Conservation (phyloP, 2,329 filamentous ascomycete species). For the Meredithiella fracta region DNA sequence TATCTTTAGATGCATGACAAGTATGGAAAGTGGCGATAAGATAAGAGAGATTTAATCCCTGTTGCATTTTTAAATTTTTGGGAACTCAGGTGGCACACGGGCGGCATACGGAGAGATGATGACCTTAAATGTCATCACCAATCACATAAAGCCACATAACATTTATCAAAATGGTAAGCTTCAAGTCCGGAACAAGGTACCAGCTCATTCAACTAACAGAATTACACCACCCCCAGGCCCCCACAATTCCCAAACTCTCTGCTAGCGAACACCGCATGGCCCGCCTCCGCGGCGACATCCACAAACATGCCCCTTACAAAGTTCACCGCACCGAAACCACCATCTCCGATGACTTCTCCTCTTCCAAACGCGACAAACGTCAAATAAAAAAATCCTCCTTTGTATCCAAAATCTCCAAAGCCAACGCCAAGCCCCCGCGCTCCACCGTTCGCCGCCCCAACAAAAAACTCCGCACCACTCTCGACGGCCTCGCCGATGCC, state of each 20-base stretch:
- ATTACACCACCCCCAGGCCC: conserved; percentile 14
- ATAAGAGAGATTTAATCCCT: conserved; percentile 12
- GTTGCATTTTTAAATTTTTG: not conserved
- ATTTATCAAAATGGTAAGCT: no score
- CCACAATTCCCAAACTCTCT: conserved; percentile 34
- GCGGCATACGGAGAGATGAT: no score
- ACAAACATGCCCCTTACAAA: conserved; percentile 35
- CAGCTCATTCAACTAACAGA: not conserved
- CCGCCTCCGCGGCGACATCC: conserved; percentile 31
- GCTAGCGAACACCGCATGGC: conserved; percentile 39
- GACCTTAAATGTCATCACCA: no score
- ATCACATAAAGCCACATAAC: no score
- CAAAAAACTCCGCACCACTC: conserved; percentile 62
- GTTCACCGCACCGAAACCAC: conserved; percentile 34
- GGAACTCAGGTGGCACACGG: no score
- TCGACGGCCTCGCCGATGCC: conserved; percentile 64
- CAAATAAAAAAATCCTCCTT: conserved; percentile 68
- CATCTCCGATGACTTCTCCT: conserved; percentile 43
- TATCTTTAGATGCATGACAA: conserved; percentile 9
- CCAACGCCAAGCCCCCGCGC: conserved; percentile 38
- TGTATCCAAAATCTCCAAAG: conserved; percentile 57
- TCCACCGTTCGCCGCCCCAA: conserved; percentile 38
- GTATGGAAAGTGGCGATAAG: not conserved
- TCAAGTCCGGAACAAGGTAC: not conserved
- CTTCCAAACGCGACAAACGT: conserved; percentile 70